Base-by-base conservation (phyloP, 2,329 filamentous ascomycete genomes). In the Hymenoscyphus scutula region DNA sequence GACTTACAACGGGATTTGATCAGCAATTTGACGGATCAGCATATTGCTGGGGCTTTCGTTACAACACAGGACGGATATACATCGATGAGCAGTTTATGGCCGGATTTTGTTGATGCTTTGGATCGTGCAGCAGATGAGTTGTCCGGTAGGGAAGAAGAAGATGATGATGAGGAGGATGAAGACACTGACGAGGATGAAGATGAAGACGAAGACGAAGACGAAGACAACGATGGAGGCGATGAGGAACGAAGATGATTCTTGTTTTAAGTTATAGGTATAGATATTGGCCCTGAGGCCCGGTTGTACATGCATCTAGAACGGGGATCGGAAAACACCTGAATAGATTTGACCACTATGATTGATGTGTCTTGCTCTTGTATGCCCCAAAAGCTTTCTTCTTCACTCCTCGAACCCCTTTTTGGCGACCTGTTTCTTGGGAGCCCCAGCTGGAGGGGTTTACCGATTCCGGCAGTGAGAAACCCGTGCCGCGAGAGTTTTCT, bases 51-150 rank as follows among this genome's bases (percentile, higher is more conserved):
- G 15, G 54, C 65, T 17, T 58, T 67, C 17, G 63, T 68, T 30
- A 70, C 68, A 5, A 69, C 67, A 15, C 56, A 64, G 41, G 45
- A 62, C 27, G 65, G 59, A 32, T 70, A 70, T 53, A 66, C 63
- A 8, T 53, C 61, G 38, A 51, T 67, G 25, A 67, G 67, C 7
- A 55, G 53, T 1, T 54, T 69, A 30, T 70, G 67, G 66, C 13
- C 48, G 6, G 34, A 62, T 17, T 58, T 62, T 25, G 45, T 38
- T 25, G 55, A 62, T 25, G 27, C 55, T 23, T n/a, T 62, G 34
- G 48, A 58, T 15, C 19, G 25, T 17, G 38, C 29, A 6, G 15
- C 30, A 27, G 45, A 56, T 34, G 25, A 54, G 45, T 23, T 51
- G 17, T 30, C 38, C 30, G 58, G 48, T 56, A 37, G 32, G 51